These are phyloP conservation scores for Acer yangbiense DNA, from an alignment of 345 rosid genomes.

Conservation along the genomic window DNA sequence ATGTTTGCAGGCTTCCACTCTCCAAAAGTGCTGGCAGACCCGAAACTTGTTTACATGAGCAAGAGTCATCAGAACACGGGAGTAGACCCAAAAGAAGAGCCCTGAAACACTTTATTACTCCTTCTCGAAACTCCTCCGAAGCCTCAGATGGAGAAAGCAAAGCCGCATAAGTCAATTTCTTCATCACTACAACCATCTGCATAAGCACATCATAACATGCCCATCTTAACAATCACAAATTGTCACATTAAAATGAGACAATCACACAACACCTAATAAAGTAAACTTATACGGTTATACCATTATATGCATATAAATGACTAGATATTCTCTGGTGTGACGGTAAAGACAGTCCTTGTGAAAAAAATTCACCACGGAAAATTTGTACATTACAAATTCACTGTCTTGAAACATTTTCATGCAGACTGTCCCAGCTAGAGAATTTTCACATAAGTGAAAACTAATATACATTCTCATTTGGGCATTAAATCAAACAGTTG, in stretches of 20 bases:
- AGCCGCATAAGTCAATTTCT: constrained; percentile 76
- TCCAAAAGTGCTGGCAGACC: constrained; percentile 63
- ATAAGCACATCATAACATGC: constrained; percentile 20
- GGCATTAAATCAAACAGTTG: neutral
- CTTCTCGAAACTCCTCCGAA: constrained; percentile 91
- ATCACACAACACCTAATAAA: neutral
- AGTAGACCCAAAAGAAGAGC: constrained; percentile 57
- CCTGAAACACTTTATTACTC: constrained; percentile 77
- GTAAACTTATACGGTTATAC: too few species aligned
- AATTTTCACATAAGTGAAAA: too few species aligned
- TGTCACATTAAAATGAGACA: neutral
- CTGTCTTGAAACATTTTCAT: neutral
- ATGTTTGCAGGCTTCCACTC: constrained; percentile 32
- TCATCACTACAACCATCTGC: constrained; percentile 80
- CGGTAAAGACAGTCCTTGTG: neutral
- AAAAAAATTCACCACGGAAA: neutral
- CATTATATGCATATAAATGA: too few species aligned
- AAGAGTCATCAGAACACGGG: constrained; percentile 58
- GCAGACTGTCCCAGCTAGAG: too few species aligned
- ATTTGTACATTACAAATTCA: neutral
- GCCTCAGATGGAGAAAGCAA: constrained; percentile 70
- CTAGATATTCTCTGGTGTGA: neutral
- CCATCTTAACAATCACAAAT: neutral
- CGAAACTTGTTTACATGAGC: constrained; percentile 56
- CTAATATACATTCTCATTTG: neutral